A percentile compares a stretch with the other conserved stretches of the same genome.
Evolutionary conservation across 345 rosid genomes (phyloP).

Genomic region (Hypericum perforatum): DNA sequence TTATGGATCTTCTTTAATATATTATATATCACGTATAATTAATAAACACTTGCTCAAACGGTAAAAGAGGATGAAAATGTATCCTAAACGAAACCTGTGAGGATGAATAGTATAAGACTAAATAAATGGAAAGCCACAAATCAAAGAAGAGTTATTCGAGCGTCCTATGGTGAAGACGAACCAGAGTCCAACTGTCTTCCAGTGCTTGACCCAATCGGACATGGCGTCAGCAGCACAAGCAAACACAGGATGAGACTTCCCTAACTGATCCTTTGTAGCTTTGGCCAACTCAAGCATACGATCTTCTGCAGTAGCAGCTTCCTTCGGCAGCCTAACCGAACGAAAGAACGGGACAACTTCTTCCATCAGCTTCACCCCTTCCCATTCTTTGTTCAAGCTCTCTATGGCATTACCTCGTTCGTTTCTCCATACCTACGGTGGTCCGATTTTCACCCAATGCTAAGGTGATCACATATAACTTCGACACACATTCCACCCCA

Average conservation of each 20-base stretch:
- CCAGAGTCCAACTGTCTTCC: background rate
- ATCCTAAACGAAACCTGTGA: too few relatives aligned
- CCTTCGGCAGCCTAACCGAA: slow-evolving; percentile 40
- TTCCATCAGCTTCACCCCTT: slow-evolving; percentile 93
- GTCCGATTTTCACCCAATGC: slow-evolving; percentile 71
- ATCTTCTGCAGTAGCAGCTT: slow-evolving; percentile 55
- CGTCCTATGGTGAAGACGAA: background rate
- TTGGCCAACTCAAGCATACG: slow-evolving; percentile 62
- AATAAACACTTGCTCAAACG: too few relatives aligned
- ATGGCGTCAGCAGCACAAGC: slow-evolving; percentile 31
- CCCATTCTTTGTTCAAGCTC: slow-evolving; percentile 92
- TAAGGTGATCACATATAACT: slow-evolving; percentile 68
- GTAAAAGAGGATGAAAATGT: too few relatives aligned
- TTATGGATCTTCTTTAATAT: too few relatives aligned
- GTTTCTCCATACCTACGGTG: slow-evolving; percentile 82
- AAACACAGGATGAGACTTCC: slow-evolving; percentile 46
- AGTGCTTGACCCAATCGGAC: background rate
- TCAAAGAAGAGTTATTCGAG: too few relatives aligned
- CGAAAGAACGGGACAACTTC: slow-evolving; percentile 76
- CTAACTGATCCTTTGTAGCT: slow-evolving; percentile 54
- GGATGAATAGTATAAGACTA: too few relatives aligned
- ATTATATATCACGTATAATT: too few relatives aligned
- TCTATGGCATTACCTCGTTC: slow-evolving; percentile 72
- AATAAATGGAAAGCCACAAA: too few relatives aligned
- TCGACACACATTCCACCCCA: slow-evolving; percentile 93